Evolutionary conservation across 495 filamentous ascomycete genomes (phyloP), one percentile per base, ranked within the genome.

Genomic region (Penicillium atrosanguineum): DNA sequence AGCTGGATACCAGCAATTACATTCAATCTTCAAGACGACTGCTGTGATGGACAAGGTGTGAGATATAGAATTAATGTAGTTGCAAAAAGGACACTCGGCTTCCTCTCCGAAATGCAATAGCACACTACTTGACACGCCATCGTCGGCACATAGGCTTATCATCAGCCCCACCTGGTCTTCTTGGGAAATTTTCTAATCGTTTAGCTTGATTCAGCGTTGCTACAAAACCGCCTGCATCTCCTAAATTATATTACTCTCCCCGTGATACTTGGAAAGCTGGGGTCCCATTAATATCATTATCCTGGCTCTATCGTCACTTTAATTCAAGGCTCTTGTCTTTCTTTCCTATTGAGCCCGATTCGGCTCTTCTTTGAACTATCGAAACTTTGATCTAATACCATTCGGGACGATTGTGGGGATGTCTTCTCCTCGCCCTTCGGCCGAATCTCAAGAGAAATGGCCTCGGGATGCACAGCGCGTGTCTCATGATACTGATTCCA

Each of bases 401-500:
- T 12, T 12, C 3, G 28, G 28, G 28, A 1, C 28, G 28, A 31
- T 9, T 31, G 28, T 31, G 14, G 63, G 57, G 48, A 63, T 65
- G 48, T 52, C 61, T 31, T 53, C 59, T 28, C 59, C 51, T 39
- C 36, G 46, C 46, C 38, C 47, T 25, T 57, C 59, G 45, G 52
- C 26, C 11, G 60, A 58, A 4, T 36, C 50, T n/a, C 52, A 62
- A 7, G 59, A 62, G 25, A 68, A 70, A 68, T 59, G 57, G 54
- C 52, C 64, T 16, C 54, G 46, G 9, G 57, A 65, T 20, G 61
- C 52, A 11, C 53, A 62, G 44, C 54, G 46, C 16, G 21, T 53
- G 23, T 52, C 60, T n/a, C 54, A 37, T 23, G 52, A 64, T 31
- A 45, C 67, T 9, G 59, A 72, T 36, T 73, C 70, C 19, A 58